Conservation (phyloP, 73 alveolate species). For the Uronychia setigera region DNA sequence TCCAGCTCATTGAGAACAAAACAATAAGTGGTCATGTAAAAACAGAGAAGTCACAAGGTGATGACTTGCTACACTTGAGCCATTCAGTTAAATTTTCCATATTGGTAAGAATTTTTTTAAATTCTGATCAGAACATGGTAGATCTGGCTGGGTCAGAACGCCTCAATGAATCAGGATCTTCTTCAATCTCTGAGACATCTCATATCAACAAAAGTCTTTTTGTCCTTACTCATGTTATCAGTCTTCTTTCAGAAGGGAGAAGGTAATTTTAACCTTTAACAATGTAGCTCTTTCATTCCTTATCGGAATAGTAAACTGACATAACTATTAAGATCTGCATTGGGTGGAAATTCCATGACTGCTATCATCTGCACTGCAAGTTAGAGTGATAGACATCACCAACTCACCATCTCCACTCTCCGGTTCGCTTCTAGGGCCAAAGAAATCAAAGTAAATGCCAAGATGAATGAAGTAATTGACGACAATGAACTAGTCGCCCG, state of each 20-base stretch:
- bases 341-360: constrained; percentile 95
- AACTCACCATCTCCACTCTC: constrained; percentile 89
- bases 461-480: constrained; percentile 70
- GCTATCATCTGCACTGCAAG: constrained; percentile 91
- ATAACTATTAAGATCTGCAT: constrained; percentile 80
- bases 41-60: neutral
- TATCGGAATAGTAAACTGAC: constrained; percentile 95
- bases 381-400: constrained; percentile 78
- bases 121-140: constrained; percentile 76
- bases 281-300: constrained; percentile 91
- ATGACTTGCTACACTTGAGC: neutral
- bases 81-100: constrained; percentile 33
- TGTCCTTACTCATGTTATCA: constrained; percentile 86
- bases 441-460: constrained; percentile 73
- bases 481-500: constrained; percentile 20
- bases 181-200: constrained; percentile 82
- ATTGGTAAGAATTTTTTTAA: constrained; percentile 8
- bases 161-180: constrained; percentile 83
- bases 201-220: constrained; percentile 89
- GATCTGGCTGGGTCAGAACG: constrained; percentile 98
- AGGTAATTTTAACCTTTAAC: neutral
- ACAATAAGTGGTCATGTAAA: neutral
- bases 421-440: constrained; percentile 96
- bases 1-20: neutral
- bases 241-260: constrained; percentile 1